phyloP scores from a whole-genome alignment of 441 rosid genomes.

The Flueggea neowawraea region DNA sequence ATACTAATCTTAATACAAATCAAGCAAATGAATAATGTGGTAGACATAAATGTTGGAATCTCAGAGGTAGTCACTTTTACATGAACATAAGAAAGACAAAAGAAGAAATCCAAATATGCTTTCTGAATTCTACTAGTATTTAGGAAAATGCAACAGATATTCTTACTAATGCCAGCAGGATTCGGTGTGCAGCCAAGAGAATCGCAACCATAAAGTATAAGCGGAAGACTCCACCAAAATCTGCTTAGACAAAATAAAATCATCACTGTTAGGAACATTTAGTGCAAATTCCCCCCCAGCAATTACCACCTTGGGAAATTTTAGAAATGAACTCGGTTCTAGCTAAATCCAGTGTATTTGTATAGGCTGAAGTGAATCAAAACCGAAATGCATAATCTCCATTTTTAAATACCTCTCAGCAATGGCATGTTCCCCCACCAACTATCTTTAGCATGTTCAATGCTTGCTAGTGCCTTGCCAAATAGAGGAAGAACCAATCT shows the following conservation, averaged over 20 bases:
- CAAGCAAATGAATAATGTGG: no score
- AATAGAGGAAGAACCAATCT: constrained; percentile 98
- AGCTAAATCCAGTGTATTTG: not conserved
- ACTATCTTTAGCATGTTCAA: constrained; percentile 79
- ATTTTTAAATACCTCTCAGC: constrained; percentile 79
- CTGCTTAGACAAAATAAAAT: constrained; percentile 36
- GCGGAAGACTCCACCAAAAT: constrained; percentile 99
- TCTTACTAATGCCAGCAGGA: constrained; percentile 95
- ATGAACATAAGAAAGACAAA: no score
- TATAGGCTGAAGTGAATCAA: not conserved
- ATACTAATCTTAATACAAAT: no score
- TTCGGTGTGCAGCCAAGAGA: constrained; percentile 99
- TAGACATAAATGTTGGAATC: no score
- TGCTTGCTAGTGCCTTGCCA: constrained; percentile 92
- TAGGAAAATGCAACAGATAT: no score
- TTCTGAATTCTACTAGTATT: no score
- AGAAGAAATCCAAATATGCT: no score
- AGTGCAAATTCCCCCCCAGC: no score
- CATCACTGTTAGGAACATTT: constrained; percentile 8
- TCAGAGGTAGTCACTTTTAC: no score
- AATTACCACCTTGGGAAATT: no score
- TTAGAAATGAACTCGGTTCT: constrained; percentile 6
- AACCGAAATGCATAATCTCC: not conserved
- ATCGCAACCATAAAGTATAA: constrained; percentile 99
- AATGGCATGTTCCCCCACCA: constrained; percentile 98